Evolutionary conservation across 2,329 filamentous ascomycete species (phyloP), one percentile per base, ranked within the genome.

Genomic region (Diaporthe australafricana): DNA sequence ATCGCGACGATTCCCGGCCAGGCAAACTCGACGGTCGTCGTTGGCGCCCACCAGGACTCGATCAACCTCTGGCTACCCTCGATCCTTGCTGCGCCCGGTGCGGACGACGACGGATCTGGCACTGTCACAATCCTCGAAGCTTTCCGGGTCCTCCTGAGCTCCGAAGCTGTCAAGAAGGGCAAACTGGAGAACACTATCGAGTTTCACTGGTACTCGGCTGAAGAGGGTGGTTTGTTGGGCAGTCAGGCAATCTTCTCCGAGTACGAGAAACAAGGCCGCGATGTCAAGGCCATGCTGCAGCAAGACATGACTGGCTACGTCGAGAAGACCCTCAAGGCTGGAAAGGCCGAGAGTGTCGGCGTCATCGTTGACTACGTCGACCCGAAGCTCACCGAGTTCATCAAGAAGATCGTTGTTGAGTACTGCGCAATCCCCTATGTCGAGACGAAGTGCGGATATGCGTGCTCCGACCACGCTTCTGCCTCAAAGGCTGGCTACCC

Each of bases 381-480:
- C 73, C 66, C 73, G 5, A 75, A 72, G 1, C 77, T 84, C 38
- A 83, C 78, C 20, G 75, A 75, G 0, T 86, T 83, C 72, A 78
- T 84, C 68, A 74, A 73, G 68, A 81, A 80, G 72, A 78, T 80
- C 35, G 77, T 85, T 60, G 80, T 83, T 16, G 75, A 76, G 38
- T 74, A 74, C 25, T 74, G 73, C 63, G 38, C 57, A 1, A 74
- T 74, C 74, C 93, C 94, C 11, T 97, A 92, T 81, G 89, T 96
- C 65, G 89, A 95, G 83, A 97, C 94, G 22, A 93, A 96, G 85
- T 97, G 94, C 78, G 94, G 94, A 48, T 97, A 97, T 79, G 94
- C 94, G 52, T 94, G 92, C 84, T 92, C 90, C 9, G 92, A 94
- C 77, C 92, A 94, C 75, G 92, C 91, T 12, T 92, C 90, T 42